Evolutionary conservation across 768 basidiomycete species (phyloP).

Genomic region (Podaxis sp.): DNA sequence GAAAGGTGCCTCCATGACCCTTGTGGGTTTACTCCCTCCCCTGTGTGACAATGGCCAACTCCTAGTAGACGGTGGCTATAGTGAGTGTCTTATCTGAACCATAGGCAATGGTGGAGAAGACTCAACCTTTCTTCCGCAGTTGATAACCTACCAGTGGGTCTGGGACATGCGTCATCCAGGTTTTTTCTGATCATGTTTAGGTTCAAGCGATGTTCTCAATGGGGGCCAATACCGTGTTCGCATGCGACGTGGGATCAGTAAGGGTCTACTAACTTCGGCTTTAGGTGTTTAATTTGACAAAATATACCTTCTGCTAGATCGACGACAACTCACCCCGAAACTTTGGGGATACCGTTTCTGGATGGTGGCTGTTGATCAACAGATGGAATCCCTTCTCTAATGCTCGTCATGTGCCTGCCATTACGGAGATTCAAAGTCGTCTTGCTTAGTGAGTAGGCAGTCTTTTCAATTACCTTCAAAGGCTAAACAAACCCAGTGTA

Average conservation of each 20-base stretch:
- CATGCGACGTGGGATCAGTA: slow-evolving; percentile 90
- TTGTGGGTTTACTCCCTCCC: slow-evolving; percentile 93
- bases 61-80: slow-evolving; percentile 87
- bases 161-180: background rate
- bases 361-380: slow-evolving; percentile 94
- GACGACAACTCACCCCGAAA: slow-evolving; percentile 95
- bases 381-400: slow-evolving; percentile 90
- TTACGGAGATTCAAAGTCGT: slow-evolving; percentile 92
- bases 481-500: slow-evolving; percentile 53
- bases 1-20: slow-evolving; percentile 92
- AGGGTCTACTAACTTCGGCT: slow-evolving; percentile 24
- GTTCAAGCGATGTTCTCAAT: slow-evolving; percentile 90
- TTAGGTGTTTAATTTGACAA: slow-evolving; percentile 3
- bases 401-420: slow-evolving; percentile 75
- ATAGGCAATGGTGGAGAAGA: background rate
- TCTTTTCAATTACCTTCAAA: background rate
- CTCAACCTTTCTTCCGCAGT: slow-evolving; percentile 41
- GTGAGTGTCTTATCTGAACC: slow-evolving; percentile 42
- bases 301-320: slow-evolving; percentile 42
- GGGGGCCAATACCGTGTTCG: slow-evolving; percentile 89
- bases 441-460: slow-evolving; percentile 82
- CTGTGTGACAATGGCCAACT: slow-evolving; percentile 92
- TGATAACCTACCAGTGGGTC: slow-evolving; percentile 81
- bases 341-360: slow-evolving; percentile 93
- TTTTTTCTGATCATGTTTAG: slow-evolving; percentile 34